A percentile compares a stretch with the other conserved stretches of the same genome.
Conservation (phyloP, 2,329 filamentous ascomycete species). For the Hypoxylon sp. region DNA sequence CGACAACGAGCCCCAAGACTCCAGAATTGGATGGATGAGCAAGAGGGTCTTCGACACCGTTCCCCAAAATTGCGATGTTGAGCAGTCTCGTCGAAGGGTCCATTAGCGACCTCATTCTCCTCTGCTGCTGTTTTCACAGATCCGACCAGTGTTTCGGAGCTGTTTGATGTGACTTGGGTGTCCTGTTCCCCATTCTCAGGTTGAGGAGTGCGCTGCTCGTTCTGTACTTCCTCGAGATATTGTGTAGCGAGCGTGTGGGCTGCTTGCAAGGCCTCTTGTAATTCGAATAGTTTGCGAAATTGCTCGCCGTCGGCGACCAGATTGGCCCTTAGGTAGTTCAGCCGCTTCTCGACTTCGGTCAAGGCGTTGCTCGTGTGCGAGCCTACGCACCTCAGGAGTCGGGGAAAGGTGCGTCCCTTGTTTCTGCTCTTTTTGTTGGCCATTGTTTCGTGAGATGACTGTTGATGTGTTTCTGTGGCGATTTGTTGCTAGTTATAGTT, state of each 20-base stretch:
- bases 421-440: background rate
- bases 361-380: background rate
- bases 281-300: background rate
- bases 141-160: background rate
- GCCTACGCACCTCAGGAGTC: background rate
- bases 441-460: background rate
- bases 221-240: background rate
- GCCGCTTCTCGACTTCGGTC: background rate
- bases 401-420: background rate
- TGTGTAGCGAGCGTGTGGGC: too few relatives aligned
- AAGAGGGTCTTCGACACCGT: slow-evolving; percentile 6
- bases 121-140: background rate
- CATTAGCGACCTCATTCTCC: background rate
- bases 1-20: background rate
- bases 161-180: background rate
- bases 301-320: background rate
- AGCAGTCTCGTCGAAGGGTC: background rate
- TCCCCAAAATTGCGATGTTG: background rate
- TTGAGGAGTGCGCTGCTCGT: background rate
- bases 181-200: background rate
- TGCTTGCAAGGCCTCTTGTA: background rate
- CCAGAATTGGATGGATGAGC: background rate
- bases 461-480: background rate
- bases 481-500: background rate
- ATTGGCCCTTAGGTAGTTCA: background rate